phyloP scores from a whole-genome alignment of 1,284 basidiomycete species.

The Vanrija pseudolonga region DNA sequence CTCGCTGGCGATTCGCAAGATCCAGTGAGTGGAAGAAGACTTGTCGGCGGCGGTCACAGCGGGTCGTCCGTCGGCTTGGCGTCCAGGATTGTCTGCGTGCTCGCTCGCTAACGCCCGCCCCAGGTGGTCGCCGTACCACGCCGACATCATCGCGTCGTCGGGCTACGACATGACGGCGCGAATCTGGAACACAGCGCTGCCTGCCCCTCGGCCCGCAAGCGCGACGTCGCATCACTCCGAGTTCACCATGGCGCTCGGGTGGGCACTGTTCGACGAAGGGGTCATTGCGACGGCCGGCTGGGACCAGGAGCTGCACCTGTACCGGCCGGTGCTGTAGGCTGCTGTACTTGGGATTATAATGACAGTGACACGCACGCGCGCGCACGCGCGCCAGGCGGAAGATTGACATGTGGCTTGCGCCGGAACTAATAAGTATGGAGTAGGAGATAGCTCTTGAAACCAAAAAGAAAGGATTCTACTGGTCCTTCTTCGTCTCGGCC shows the following conservation, averaged over 20 bases:
- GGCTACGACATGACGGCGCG: constrained; percentile 73
- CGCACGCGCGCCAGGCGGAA: too few relatives aligned
- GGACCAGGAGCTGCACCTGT: constrained; percentile 80
- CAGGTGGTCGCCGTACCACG: constrained; percentile 10
- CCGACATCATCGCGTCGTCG: constrained; percentile 59
- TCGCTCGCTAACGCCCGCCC: background rate
- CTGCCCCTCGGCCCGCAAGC: constrained; percentile 58
- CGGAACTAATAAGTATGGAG: background rate
- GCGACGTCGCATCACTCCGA: constrained; percentile 78
- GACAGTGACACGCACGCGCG: too few relatives aligned
- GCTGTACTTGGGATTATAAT: too few relatives aligned
- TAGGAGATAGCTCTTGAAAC: too few relatives aligned
- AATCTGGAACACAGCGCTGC: constrained; percentile 50
- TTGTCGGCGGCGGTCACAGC: background rate
- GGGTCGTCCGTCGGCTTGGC: too few relatives aligned
- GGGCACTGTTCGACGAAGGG: constrained; percentile 77
- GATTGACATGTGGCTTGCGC: too few relatives aligned
- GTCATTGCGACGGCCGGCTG: constrained; percentile 82
- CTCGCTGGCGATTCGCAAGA: constrained; percentile 53
- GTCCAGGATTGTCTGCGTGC: too few relatives aligned
- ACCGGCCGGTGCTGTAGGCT: constrained; percentile 32
- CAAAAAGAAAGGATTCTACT: constrained; percentile 6
- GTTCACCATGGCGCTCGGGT: constrained; percentile 86
- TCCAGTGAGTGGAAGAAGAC: constrained; percentile 43
- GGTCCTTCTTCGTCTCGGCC: constrained; percentile 38